Conservation (phyloP, 2,329 filamentous ascomycete species). For the Calcarisporium arbuscula region DNA sequence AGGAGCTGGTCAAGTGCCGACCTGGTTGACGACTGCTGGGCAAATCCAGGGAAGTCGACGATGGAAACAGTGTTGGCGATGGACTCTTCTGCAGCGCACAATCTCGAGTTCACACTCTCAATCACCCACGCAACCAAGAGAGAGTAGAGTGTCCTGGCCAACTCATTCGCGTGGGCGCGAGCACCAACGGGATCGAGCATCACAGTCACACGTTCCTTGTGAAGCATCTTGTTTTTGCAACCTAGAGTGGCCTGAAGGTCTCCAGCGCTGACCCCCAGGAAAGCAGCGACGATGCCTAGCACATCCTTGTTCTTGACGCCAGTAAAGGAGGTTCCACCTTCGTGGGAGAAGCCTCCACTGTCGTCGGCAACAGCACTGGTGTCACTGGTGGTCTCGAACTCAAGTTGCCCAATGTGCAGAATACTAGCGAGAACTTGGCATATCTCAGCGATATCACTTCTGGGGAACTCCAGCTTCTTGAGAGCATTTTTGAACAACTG, state of each 20-base stretch:
- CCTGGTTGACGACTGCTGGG: conserved; percentile 74
- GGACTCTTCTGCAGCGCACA: conserved; percentile 80
- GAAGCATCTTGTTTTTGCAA: conserved; percentile 95
- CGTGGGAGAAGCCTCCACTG: conserved; percentile 92
- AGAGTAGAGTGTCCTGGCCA: conserved; percentile 88
- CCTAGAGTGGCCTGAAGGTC: conserved; percentile 85
- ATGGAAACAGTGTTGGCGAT: conserved; percentile 93
- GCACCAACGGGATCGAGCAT: conserved; percentile 94
- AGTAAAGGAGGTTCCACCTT: conserved; percentile 80
- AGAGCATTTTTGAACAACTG: conserved; percentile 96
- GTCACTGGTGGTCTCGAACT: conserved; percentile 77
- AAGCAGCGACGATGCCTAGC: conserved; percentile 81
- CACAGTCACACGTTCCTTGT: conserved; percentile 94
- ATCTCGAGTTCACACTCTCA: conserved; percentile 82
- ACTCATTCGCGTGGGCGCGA: conserved; percentile 84
- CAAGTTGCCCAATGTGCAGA: conserved; percentile 94
- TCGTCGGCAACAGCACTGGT: conserved; percentile 80
- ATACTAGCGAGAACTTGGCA: conserved; percentile 92
- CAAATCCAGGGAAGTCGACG: conserved; percentile 93
- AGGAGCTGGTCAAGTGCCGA: conserved; percentile 88
- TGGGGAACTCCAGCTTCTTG: conserved; percentile 87
- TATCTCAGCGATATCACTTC: conserved; percentile 90
- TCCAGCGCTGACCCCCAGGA: conserved; percentile 74
- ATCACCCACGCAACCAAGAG: conserved; percentile 91
- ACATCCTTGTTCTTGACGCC: conserved; percentile 91